These are phyloP conservation scores for Sporothrix luriei DNA, from an alignment of 2,329 filamentous ascomycete species.

Conservation along the genomic window DNA sequence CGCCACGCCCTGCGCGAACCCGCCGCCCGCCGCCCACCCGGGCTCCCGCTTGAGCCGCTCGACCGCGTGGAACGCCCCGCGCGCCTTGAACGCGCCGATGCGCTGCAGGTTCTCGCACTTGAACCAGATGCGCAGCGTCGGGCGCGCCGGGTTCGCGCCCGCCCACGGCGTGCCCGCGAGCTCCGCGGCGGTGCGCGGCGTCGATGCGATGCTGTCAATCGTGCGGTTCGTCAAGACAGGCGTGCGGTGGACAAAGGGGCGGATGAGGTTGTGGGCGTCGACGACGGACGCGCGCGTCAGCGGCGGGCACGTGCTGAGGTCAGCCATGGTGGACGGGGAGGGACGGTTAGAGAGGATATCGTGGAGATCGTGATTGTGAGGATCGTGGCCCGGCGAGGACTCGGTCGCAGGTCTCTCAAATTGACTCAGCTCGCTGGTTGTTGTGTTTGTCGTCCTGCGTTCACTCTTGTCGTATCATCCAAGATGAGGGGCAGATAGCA, in stretches of 20 bases:
- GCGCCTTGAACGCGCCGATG: slow-evolving; percentile 88
- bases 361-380: background rate
- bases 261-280: slow-evolving; percentile 72
- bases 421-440: background rate
- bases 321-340: slow-evolving; percentile 51
- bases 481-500: slow-evolving; percentile 22
- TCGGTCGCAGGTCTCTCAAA: background rate
- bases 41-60: slow-evolving; percentile 65
- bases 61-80: slow-evolving; percentile 87
- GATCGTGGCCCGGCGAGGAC: background rate
- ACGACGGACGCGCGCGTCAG: slow-evolving; percentile 73
- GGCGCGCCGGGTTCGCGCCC: slow-evolving; percentile 54
- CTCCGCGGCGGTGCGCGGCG: slow-evolving; percentile 38
- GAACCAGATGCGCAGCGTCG: slow-evolving; percentile 78
- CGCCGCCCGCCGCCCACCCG: slow-evolving; percentile 62
- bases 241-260: slow-evolving; percentile 76
- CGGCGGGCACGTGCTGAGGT: slow-evolving; percentile 58
- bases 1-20: slow-evolving; percentile 70
- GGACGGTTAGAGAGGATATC: background rate
- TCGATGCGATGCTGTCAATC: slow-evolving; percentile 73
- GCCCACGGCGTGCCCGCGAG: slow-evolving; percentile 19
- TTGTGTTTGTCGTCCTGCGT: background rate
- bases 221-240: slow-evolving; percentile 80
- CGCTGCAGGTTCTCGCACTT: slow-evolving; percentile 95
- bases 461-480: background rate